Percentiles rank a stretch among this genome's conserved stretches.
phyloP scores from a whole-genome alignment of 352 stramenopile genomes.

The Thalassiosira mediterranea region DNA sequence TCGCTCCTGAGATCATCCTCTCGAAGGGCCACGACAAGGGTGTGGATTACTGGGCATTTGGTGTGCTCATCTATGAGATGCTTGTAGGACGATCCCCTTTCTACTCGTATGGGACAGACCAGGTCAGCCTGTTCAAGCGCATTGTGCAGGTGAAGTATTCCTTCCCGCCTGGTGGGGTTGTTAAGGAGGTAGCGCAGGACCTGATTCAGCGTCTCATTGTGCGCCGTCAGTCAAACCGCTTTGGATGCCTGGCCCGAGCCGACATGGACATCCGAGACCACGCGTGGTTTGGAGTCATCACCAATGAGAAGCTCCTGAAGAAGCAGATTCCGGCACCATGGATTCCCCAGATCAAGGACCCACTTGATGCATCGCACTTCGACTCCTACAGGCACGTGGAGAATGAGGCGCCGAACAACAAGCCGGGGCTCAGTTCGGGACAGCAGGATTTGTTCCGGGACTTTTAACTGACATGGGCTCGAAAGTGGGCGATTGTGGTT shows the following conservation, averaged over 20 bases:
- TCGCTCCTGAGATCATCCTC: too few relatives aligned
- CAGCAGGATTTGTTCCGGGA: constrained; percentile 80
- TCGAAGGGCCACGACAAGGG: constrained; percentile 53
- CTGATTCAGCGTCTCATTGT: constrained; percentile 48
- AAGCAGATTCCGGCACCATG: constrained; percentile 88
- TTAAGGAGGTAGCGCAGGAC: constrained; percentile 21
- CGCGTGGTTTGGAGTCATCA: constrained; percentile 57
- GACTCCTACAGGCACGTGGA: constrained; percentile 87
- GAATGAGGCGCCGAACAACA: constrained; percentile 76
- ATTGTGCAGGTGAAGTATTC: constrained; percentile 88
- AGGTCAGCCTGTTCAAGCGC: constrained; percentile 90
- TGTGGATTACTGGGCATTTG: constrained; percentile 85
- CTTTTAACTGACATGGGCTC: constrained; percentile 77
- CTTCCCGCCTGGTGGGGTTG: constrained; percentile 80
- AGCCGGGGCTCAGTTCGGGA: constrained; percentile 60
- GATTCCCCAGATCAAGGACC: constrained; percentile 85
- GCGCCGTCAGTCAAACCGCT: constrained; percentile 7
- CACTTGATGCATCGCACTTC: constrained; percentile 89
- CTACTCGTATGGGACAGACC: constrained; percentile 75
- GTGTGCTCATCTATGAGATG: constrained; percentile 92
- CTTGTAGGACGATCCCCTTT: constrained; percentile 90
- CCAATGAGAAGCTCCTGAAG: constrained; percentile 33
- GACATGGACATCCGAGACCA: constrained; percentile 64
- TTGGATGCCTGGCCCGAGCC: constrained; percentile 51
- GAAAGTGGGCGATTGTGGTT: too few relatives aligned